phyloP scores from a whole-genome alignment of 2,329 filamentous ascomycete species.

The Lasiodiplodia gonubiensis region DNA sequence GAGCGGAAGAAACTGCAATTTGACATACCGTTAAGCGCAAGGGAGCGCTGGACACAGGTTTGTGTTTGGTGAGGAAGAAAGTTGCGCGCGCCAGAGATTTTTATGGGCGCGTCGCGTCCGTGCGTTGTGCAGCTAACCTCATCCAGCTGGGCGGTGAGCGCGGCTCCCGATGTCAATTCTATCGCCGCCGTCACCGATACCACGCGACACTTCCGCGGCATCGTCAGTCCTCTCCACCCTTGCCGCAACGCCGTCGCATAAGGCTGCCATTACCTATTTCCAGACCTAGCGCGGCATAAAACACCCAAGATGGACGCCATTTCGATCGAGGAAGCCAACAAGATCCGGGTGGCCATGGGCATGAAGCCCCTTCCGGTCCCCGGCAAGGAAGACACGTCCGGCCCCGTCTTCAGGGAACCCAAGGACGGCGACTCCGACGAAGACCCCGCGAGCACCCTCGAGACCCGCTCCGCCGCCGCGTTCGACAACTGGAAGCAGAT shows the following conservation, averaged over 20 bases:
- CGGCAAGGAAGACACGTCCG: constrained; percentile 60
- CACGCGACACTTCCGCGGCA: constrained; percentile 19
- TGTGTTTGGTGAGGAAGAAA: constrained; percentile 58
- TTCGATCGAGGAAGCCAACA: constrained; percentile 87
- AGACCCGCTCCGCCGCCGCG: constrained; percentile 74
- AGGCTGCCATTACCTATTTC: not conserved
- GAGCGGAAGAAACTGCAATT: not conserved
- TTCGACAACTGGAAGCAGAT: constrained; percentile 76
- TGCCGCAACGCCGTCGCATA: constrained; percentile 20
- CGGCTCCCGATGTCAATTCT: constrained; percentile 15
- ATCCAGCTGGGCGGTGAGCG: constrained; percentile 27
- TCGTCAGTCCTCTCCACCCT: not conserved
- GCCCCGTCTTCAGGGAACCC: constrained; percentile 62
- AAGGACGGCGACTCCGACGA: constrained; percentile 63
- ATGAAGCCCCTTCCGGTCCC: constrained; percentile 89
- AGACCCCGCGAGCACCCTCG: constrained; percentile 80
- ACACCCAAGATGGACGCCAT: constrained; percentile 43
- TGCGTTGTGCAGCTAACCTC: constrained; percentile 34
- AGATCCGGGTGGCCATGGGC: constrained; percentile 85
- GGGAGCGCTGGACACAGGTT: constrained; percentile 89
- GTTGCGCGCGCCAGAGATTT: constrained; percentile 46
- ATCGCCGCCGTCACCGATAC: constrained; percentile 13
- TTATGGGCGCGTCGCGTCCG: constrained; percentile 39
- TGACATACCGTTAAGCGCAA: constrained; percentile 59
- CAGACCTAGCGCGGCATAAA: not conserved